Percentiles rank a stretch among this genome's conserved stretches.
Conservation (phyloP, 805 yeast genomes). For the Saccharomycopsis oosterbeekiorum region DNA sequence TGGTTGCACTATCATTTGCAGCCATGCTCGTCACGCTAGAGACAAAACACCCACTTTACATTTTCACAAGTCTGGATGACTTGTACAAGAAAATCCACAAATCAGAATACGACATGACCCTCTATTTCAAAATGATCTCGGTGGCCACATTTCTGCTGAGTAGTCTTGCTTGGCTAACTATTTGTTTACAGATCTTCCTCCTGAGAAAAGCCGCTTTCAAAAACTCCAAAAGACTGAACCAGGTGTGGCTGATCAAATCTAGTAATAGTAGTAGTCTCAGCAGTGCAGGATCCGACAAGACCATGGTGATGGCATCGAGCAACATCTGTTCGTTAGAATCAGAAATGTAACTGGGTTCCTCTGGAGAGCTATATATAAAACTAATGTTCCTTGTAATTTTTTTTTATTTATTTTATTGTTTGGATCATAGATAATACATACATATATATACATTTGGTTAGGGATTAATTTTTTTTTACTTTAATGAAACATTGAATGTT, state of each 20-base stretch:
- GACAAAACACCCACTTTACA: slow-evolving; percentile 1
- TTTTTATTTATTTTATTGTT: too few species aligned
- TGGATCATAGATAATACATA: not conserved
- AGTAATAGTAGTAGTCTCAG: not conserved
- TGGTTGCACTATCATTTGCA: not conserved
- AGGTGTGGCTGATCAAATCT: not conserved
- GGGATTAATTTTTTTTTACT: too few species aligned
- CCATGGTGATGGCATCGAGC: not conserved
- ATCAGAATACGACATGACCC: not conserved
- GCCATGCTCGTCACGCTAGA: not conserved
- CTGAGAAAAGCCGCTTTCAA: not conserved
- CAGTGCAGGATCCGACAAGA: not conserved
- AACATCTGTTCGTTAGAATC: not conserved
- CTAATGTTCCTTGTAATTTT: too few species aligned
- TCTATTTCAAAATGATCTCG: slow-evolving; percentile 1
- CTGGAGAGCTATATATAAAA: not conserved
- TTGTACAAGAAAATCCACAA: not conserved
- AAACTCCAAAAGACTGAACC: not conserved
- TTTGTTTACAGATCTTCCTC: not conserved
- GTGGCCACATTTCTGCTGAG: slow-evolving; percentile 1
- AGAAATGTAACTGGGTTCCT: not conserved
- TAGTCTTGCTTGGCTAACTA: not conserved
- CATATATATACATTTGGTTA: not conserved
- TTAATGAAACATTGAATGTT: too few species aligned
- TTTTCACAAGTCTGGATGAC: not conserved